Conservation (phyloP, 2,329 filamentous ascomycete genomes). For the Hymenoscyphus scutula region DNA sequence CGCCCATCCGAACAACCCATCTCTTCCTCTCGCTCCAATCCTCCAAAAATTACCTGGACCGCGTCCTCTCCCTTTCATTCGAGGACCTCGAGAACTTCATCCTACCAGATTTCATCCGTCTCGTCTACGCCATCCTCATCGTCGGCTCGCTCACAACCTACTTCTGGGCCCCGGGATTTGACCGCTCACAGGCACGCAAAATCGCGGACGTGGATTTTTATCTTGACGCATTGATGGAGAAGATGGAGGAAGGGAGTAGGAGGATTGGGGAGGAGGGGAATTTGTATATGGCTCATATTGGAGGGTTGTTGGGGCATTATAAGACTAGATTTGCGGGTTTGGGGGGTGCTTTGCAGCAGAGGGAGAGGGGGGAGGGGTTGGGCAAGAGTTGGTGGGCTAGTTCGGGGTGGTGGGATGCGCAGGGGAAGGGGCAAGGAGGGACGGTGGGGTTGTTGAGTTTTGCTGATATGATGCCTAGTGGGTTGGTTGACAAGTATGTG, state of each 20-base stretch:
- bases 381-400: background rate
- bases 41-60: constrained; percentile 25
- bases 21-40: constrained; percentile 22
- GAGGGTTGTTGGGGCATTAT: constrained; percentile 15
- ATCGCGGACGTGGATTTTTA: constrained; percentile 24
- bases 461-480: background rate
- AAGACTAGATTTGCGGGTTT: constrained; percentile 17
- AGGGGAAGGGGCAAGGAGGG: background rate
- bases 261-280: background rate
- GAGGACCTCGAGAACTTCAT: constrained; percentile 10
- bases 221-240: constrained; percentile 18
- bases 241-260: constrained; percentile 5
- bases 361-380: background rate
- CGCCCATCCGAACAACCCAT: constrained; percentile 20
- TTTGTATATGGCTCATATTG: constrained; percentile 16
- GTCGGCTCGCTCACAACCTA: constrained; percentile 22
- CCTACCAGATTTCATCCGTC: constrained; percentile 17
- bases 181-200: constrained; percentile 12
- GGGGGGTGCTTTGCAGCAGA: background rate
- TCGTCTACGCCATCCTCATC: constrained; percentile 25
- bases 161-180: constrained; percentile 15
- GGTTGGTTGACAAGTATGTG: too few relatives aligned
- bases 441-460: background rate
- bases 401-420: background rate
- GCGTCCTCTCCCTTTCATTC: constrained; percentile 15